Evolutionary conservation across 257 asterid species (phyloP).

Genomic region (Ligustrum vulgare): DNA sequence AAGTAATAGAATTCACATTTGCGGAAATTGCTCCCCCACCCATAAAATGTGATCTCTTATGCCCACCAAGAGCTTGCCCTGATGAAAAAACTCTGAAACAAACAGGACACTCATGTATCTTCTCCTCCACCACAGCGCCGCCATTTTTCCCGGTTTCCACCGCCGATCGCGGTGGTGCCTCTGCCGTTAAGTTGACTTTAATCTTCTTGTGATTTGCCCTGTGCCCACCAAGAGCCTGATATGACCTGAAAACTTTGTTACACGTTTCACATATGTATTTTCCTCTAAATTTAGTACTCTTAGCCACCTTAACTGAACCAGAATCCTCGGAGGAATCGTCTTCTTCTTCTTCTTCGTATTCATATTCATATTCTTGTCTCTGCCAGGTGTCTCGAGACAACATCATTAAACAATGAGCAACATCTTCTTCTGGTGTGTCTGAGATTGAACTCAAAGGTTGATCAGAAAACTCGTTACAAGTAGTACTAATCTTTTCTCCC

Average conservation of each 20-base stretch:
- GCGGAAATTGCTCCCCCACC: constrained; percentile 36
- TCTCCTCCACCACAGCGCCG: constrained; percentile 32
- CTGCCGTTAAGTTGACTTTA: constrained; percentile 20
- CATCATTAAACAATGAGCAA: constrained; percentile 82
- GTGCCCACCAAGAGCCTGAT: constrained; percentile 95
- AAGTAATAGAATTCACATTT: not conserved
- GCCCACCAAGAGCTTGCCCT: constrained; percentile 95
- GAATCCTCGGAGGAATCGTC: constrained; percentile 30
- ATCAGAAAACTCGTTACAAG: constrained; percentile 24
- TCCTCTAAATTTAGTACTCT: constrained; percentile 40
- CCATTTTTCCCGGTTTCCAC: not conserved
- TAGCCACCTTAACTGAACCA: constrained; percentile 31
- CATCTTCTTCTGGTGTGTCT: constrained; percentile 70
- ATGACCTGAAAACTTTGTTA: constrained; percentile 63
- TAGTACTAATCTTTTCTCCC: not conserved
- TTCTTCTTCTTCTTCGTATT: constrained; percentile 9
- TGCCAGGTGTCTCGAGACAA: constrained; percentile 72
- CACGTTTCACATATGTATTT: constrained; percentile 80
- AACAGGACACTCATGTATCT: constrained; percentile 70
- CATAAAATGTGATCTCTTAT: constrained; percentile 73
- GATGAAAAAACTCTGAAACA: constrained; percentile 74
- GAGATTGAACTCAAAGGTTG: constrained; percentile 73
- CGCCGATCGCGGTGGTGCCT: not conserved
- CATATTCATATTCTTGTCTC: constrained; percentile 24
- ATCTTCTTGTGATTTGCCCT: constrained; percentile 90